A percentile compares a stretch with the other conserved stretches of the same genome.
Evolutionary conservation across 805 yeast genomes (phyloP).

Genomic region (Saccharomycopsis javanensis): DNA sequence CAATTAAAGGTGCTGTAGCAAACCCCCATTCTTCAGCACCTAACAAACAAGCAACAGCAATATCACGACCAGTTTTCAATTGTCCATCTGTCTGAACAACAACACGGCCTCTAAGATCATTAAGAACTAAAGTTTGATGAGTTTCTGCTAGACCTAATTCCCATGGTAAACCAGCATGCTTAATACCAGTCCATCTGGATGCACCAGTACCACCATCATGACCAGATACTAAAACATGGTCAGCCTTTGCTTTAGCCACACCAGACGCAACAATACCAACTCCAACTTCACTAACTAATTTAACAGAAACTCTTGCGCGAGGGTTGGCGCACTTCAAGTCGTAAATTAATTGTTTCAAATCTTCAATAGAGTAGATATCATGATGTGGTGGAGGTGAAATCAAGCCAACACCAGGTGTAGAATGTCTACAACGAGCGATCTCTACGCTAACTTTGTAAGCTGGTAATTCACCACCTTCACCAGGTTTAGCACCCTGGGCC

Average conservation of each 20-base stretch:
- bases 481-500: slow-evolving; percentile 99
- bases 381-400: slow-evolving; percentile 99
- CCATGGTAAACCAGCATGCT: slow-evolving; percentile 98
- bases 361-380: slow-evolving; percentile 96
- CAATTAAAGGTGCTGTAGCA: slow-evolving; percentile 93
- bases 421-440: slow-evolving; percentile 92
- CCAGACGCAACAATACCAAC: slow-evolving; percentile 99
- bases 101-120: slow-evolving; percentile 93
- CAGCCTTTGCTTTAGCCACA: slow-evolving; percentile 98
- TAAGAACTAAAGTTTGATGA: slow-evolving; percentile 91
- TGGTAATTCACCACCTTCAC: slow-evolving; percentile 99
- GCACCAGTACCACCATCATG: slow-evolving; percentile 99
- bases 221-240: slow-evolving; percentile 89
- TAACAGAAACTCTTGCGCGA: slow-evolving; percentile 92
- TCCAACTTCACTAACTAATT: slow-evolving; percentile 95
- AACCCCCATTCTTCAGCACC: slow-evolving; percentile 99
- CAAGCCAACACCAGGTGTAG: slow-evolving; percentile 93
- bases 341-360: slow-evolving; percentile 89
- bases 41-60: slow-evolving; percentile 87
- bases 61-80: slow-evolving; percentile 91
- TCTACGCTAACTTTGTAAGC: slow-evolving; percentile 82
- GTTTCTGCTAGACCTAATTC: slow-evolving; percentile 97
- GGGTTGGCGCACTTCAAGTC: slow-evolving; percentile 97
- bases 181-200: slow-evolving; percentile 93
- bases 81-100: slow-evolving; percentile 98